A percentile compares a stretch with the other conserved stretches of the same genome.
These are phyloP conservation scores for Limonium bicolor DNA, from an alignment of 148 eudicot species.

Conservation along the genomic window DNA sequence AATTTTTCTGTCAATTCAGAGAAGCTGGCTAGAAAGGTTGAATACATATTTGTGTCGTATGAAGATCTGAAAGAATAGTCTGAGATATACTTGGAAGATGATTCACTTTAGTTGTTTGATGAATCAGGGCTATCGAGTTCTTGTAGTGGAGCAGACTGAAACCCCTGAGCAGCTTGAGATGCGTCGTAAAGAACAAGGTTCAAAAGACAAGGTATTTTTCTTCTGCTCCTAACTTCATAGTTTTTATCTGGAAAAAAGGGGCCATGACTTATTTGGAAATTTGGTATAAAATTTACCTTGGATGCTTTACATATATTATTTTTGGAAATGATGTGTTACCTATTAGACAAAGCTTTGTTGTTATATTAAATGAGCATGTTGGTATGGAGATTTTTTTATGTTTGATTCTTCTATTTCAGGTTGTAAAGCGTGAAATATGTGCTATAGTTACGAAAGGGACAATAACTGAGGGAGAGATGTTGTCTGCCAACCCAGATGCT, in stretches of 20 bases:
- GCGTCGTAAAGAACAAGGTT: constrained; percentile 74
- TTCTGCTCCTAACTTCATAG: background rate
- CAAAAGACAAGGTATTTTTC: constrained; percentile 75
- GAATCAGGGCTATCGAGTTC: constrained; percentile 87
- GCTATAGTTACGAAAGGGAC: constrained; percentile 95
- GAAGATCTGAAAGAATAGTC: too few species aligned
- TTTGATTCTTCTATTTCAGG: constrained; percentile 23
- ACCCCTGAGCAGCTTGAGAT: constrained; percentile 89
- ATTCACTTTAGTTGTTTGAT: constrained; percentile 5
- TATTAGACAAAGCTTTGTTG: too few species aligned
- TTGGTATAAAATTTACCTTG: too few species aligned
- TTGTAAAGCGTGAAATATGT: constrained; percentile 93
- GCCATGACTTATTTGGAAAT: background rate
- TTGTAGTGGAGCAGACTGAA: constrained; percentile 98
- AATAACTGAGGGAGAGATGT: constrained; percentile 80
- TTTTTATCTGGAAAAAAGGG: background rate
- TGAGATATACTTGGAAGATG: too few species aligned
- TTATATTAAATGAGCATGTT: background rate
- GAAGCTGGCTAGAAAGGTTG: constrained; percentile 88
- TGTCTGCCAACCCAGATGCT: constrained; percentile 71
- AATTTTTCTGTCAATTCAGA: constrained; percentile 72
- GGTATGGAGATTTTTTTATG: background rate
- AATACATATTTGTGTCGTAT: too few species aligned
- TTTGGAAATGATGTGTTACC: too few species aligned
- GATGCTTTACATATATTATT: too few species aligned